Base-by-base conservation (phyloP, 768 basidiomycete genomes). In the Boletus rubroflammeus region DNA sequence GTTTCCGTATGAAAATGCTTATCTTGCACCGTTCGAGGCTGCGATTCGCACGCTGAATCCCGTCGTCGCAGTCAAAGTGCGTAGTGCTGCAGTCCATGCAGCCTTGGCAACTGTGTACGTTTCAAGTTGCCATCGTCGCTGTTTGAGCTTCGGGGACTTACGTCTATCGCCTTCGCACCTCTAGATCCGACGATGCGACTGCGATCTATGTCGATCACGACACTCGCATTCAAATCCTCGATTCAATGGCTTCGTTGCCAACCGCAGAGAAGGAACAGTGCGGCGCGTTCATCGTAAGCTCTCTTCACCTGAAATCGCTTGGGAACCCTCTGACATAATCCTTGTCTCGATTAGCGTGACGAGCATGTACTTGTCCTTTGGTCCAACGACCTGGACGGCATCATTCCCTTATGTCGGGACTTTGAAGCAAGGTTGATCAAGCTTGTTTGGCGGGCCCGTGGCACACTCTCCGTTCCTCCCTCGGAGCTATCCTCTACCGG, bases 201-300 rank as follows among this genome's bases (percentile, higher is more conserved):
- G 81, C 80, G 29, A 82, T 90, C 57, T 84, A 84, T 62, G 79
- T 95, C 56, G 88, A 91, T 71, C 67, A 70, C 51, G 83, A 93
- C 66, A 94, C 91, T 1, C 86, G 90, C 6, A 94, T 95, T 49
- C 93, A 95, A 70, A 84, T 95, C 52, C 69, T 95, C 25, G 86
- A 90, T 54, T 81, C 81, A 15, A 82, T 94, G 60, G 63, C 67
- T 49, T 77, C 81, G 53, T 74, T 95, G 39, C 81, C 86, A 6
- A 78, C 80, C 38, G 91, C 91, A 7, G 89, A 94, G 66, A 94
- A 93, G 74, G 92, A 94, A 66, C 92, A 94, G 63, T 92, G 88
- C 47, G 93, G 85, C 19, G 93, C 93, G 13, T 95, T 95, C 67
- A 79, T 93, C 50, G 89, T 87, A 67, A 81, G 26, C 39, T 31